Evolutionary conservation across 371 early-diverging fungal genomes (phyloP).

Genomic region (Mucor sp.): DNA sequence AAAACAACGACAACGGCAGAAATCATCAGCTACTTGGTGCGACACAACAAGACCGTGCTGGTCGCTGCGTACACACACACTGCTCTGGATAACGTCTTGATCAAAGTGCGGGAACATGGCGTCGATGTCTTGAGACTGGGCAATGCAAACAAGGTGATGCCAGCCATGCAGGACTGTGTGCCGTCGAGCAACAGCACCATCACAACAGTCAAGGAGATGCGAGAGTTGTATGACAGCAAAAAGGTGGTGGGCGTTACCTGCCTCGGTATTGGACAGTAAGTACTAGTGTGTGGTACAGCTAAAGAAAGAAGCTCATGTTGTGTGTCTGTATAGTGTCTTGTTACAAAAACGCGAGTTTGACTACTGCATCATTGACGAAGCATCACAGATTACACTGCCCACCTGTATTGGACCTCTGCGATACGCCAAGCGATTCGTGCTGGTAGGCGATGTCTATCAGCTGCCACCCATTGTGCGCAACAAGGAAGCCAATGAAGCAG

Average conservation of each 20-base stretch:
- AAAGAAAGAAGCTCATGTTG: no score
- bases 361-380: constrained; percentile 98
- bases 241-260: constrained; percentile 90
- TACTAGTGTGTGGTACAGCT: no score
- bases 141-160: constrained; percentile 62
- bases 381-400: constrained; percentile 96
- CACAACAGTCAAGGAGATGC: constrained; percentile 59
- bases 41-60: constrained; percentile 78
- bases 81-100: constrained; percentile 93
- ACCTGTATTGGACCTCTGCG: constrained; percentile 92
- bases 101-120: constrained; percentile 72
- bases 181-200: constrained; percentile 46
- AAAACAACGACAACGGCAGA: constrained; percentile 94
- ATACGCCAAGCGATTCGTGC: constrained; percentile 83
- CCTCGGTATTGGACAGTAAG: constrained; percentile 83
- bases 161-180: constrained; percentile 48
- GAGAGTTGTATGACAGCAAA: constrained; percentile 56
- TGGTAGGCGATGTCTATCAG: constrained; percentile 99
- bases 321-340: constrained; percentile 39
- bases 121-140: constrained; percentile 78
- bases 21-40: constrained; percentile 76
- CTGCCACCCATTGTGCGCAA: constrained; percentile 92
- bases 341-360: constrained; percentile 85
- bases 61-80: constrained; percentile 96
- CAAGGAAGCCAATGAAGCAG: constrained; percentile 50